phyloP scores from a whole-genome alignment of 495 filamentous ascomycete genomes.

The Astrothelium subdiscretum region DNA sequence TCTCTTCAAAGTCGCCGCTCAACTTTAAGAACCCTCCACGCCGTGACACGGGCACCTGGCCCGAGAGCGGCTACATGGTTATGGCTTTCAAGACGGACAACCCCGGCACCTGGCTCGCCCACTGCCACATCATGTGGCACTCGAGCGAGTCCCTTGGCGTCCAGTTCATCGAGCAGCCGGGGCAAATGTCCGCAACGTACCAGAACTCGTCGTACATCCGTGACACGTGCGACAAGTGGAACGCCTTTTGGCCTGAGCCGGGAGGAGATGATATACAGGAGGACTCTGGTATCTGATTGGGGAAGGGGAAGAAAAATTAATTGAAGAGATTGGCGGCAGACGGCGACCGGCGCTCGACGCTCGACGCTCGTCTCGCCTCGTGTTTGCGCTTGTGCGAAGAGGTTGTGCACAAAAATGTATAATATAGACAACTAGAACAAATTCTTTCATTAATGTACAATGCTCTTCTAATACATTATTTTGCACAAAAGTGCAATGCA shows the following conservation, averaged over 20 bases:
- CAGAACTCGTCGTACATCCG: not conserved
- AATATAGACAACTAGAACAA: not conserved
- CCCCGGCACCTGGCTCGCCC: slow-evolving; percentile 43
- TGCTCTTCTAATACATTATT: not conserved
- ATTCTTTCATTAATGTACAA: slow-evolving; percentile 1
- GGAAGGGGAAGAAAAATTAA: not conserved
- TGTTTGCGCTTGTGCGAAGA: not conserved
- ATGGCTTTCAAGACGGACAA: slow-evolving; percentile 28
- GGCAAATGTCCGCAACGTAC: not conserved
- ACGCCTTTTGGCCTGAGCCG: not conserved
- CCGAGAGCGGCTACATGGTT: slow-evolving; percentile 12
- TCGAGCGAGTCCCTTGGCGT: slow-evolving; percentile 22
- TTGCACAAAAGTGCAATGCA: not conserved
- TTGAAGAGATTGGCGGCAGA: not conserved
- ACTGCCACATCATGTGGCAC: slow-evolving; percentile 34
- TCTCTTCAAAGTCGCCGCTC: slow-evolving; percentile 8
- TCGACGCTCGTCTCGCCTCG: not conserved
- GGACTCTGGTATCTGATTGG: slow-evolving; percentile 2
- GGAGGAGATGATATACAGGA: not conserved
- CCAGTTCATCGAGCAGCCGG: slow-evolving; percentile 22
- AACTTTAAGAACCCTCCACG: slow-evolving; percentile 17
- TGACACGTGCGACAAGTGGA: slow-evolving; percentile 1
- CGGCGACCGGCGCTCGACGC: not conserved
- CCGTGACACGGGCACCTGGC: slow-evolving; percentile 16
- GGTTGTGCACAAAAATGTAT: not conserved